Conservation (phyloP, 2,329 filamentous ascomycete species). For the Hymenoscyphus scutula region DNA sequence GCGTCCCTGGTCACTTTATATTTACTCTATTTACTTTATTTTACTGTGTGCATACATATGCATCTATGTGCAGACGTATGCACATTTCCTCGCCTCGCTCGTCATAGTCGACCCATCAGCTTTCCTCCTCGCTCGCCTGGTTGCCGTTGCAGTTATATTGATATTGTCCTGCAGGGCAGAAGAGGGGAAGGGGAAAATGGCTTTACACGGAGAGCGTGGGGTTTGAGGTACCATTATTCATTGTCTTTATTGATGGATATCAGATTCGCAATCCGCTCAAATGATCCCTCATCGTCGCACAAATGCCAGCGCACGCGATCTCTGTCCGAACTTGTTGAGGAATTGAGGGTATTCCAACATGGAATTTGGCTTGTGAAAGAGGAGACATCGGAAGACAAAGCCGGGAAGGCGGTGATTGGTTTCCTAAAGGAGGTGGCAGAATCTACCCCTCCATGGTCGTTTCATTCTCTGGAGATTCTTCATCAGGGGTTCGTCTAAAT, state of each 20-base stretch:
- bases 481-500: too few relatives aligned
- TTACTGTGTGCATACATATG: not conserved
- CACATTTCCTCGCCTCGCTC: not conserved
- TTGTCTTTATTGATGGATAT: not conserved
- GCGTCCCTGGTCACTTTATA: not conserved
- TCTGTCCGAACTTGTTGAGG: not conserved
- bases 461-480: too few relatives aligned
- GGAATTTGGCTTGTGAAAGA: not conserved
- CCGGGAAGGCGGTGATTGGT: not conserved
- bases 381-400: not conserved
- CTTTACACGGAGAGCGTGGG: not conserved
- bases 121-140: not conserved
- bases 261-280: not conserved
- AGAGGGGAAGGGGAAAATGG: not conserved
- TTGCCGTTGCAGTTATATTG: not conserved
- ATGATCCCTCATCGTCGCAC: not conserved
- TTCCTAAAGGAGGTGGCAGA: too few relatives aligned
- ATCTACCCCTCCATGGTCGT: too few relatives aligned
- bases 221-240: not conserved
- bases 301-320: slow-evolving; percentile 2
- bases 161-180: not conserved
- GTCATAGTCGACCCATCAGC: slow-evolving; percentile 1
- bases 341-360: not conserved
- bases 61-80: not conserved
- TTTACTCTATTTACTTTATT: too few relatives aligned